Conservation (phyloP, 2,329 filamentous ascomycete genomes). For the Lizonia empirigonia region DNA sequence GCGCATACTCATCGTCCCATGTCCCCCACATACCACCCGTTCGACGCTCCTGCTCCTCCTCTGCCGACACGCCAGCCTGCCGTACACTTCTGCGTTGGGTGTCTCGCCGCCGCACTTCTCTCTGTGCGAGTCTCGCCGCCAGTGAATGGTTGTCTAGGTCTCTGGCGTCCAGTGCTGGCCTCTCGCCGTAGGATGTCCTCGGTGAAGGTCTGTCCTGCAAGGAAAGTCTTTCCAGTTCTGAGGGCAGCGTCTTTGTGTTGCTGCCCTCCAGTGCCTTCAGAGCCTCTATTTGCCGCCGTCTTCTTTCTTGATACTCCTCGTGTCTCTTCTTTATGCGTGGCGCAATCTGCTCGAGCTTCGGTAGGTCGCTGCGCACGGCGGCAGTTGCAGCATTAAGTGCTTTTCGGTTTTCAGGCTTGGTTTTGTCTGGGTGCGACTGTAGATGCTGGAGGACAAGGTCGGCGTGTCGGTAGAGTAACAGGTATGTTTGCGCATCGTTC, state of each 20-base stretch:
- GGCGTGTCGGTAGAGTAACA: constrained; percentile 89
- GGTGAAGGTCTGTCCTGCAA: constrained; percentile 20
- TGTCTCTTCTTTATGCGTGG: constrained; percentile 75
- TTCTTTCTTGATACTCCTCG: constrained; percentile 52
- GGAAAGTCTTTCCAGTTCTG: constrained; percentile 29
- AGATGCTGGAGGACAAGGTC: constrained; percentile 80
- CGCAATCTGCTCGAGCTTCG: constrained; percentile 77
- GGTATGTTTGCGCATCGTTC: constrained; percentile 85
- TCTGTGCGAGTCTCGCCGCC: constrained; percentile 35
- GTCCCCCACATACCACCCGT: constrained; percentile 59
- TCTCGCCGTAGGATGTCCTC: constrained; percentile 30
- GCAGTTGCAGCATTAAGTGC: constrained; percentile 63
- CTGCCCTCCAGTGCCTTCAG: constrained; percentile 35
- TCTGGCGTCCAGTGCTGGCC: constrained; percentile 10
- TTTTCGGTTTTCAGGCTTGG: constrained; percentile 63
- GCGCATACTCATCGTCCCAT: constrained; percentile 60
- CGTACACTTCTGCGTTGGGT: constrained; percentile 37
- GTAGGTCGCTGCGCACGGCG: constrained; percentile 68
- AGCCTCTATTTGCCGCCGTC: constrained; percentile 31
- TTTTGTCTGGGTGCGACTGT: constrained; percentile 75
- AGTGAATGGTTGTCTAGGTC: constrained; percentile 27
- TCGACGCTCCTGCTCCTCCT: constrained; percentile 54
- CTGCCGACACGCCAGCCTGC: constrained; percentile 31
- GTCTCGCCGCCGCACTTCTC: constrained; percentile 28
- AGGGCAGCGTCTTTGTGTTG: constrained; percentile 18